Percentiles rank a stretch among this genome's conserved stretches.
Conservation (phyloP, 345 rosid genomes). For the Salix brachista region DNA sequence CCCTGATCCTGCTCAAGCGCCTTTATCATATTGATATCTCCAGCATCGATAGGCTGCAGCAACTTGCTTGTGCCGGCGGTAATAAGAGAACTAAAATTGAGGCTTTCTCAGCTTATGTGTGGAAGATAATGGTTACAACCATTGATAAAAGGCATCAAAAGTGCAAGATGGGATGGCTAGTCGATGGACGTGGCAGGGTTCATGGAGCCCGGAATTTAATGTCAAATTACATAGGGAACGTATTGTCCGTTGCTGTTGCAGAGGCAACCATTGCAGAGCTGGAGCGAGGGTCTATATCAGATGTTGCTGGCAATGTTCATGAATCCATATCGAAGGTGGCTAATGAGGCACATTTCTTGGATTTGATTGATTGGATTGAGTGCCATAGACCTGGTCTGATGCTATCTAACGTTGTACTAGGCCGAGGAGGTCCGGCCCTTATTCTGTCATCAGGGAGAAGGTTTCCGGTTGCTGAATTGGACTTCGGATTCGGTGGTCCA, state of each 20-base stretch:
- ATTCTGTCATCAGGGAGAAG: slow-evolving; percentile 70
- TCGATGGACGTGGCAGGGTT: slow-evolving; percentile 68
- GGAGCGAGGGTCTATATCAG: slow-evolving; percentile 49
- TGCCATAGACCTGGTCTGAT: slow-evolving; percentile 82
- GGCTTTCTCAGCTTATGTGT: slow-evolving; percentile 79
- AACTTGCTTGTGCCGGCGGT: slow-evolving; percentile 43
- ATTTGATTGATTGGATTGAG: slow-evolving; percentile 82
- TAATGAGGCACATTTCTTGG: slow-evolving; percentile 60
- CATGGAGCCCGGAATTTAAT: slow-evolving; percentile 14
- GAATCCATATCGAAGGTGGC: slow-evolving; percentile 51
- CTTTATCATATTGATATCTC: slow-evolving; percentile 59
- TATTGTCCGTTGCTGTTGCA: slow-evolving; percentile 60
- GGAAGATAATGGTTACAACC: slow-evolving; percentile 65
- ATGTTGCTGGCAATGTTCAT: slow-evolving; percentile 53
- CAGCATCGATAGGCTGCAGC: slow-evolving; percentile 49
- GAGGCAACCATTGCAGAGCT: slow-evolving; percentile 50
- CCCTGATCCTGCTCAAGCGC: slow-evolving; percentile 51
- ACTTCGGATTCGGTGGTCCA: slow-evolving; percentile 74
- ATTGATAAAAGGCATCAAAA: slow-evolving; percentile 35
- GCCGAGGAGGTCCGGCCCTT: slow-evolving; percentile 68
- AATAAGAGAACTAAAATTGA: slow-evolving; percentile 63
- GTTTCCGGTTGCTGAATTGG: slow-evolving; percentile 69
- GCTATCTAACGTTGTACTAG: slow-evolving; percentile 56
- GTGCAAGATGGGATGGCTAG: slow-evolving; percentile 91
- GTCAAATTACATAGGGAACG: slow-evolving; percentile 74